phyloP scores from a whole-genome alignment of 805 yeast genomes.

The Starmerella apis region DNA sequence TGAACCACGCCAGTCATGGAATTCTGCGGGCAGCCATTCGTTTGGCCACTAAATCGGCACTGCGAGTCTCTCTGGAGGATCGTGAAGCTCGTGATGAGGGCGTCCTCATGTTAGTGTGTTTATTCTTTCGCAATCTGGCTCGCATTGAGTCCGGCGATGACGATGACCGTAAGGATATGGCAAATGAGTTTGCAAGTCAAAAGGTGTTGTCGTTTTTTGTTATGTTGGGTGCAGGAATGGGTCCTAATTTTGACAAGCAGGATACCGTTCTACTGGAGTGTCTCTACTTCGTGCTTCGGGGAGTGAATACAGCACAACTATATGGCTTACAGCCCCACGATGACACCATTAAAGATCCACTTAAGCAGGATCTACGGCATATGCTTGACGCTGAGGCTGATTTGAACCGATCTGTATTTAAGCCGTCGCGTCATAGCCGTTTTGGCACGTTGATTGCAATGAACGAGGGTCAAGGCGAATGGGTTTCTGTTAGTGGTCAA shows the following conservation, averaged over 20 bases:
- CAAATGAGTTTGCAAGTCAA: slow-evolving; percentile 52
- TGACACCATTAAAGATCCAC: slow-evolving; percentile 16
- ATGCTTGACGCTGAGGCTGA: slow-evolving; percentile 53
- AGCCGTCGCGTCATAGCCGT: slow-evolving; percentile 69
- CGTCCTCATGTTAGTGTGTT: slow-evolving; percentile 58
- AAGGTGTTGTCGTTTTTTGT: slow-evolving; percentile 62
- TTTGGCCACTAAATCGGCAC: slow-evolving; percentile 35
- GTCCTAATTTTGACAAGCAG: slow-evolving; percentile 52
- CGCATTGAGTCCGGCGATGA: slow-evolving; percentile 60
- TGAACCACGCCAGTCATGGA: slow-evolving; percentile 48
- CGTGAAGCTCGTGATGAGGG: slow-evolving; percentile 64
- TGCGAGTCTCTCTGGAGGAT: slow-evolving; percentile 43
- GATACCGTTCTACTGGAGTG: slow-evolving; percentile 60
- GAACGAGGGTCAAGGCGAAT: slow-evolving; percentile 51
- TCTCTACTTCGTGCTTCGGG: slow-evolving; percentile 50
- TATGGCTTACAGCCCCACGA: slow-evolving; percentile 7
- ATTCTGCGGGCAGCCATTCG: slow-evolving; percentile 61
- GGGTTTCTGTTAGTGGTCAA: slow-evolving; percentile 57
- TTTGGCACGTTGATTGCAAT: slow-evolving; percentile 80
- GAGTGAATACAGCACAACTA: slow-evolving; percentile 37
- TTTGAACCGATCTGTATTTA: slow-evolving; percentile 39
- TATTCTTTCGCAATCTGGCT: slow-evolving; percentile 66
- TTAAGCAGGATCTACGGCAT: slow-evolving; percentile 30
- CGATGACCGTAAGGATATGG: slow-evolving; percentile 61
- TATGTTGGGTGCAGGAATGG: slow-evolving; percentile 59